Evolutionary conservation across 2,329 filamentous ascomycete genomes (phyloP).

Genomic region (Nannizzia gypsea): DNA sequence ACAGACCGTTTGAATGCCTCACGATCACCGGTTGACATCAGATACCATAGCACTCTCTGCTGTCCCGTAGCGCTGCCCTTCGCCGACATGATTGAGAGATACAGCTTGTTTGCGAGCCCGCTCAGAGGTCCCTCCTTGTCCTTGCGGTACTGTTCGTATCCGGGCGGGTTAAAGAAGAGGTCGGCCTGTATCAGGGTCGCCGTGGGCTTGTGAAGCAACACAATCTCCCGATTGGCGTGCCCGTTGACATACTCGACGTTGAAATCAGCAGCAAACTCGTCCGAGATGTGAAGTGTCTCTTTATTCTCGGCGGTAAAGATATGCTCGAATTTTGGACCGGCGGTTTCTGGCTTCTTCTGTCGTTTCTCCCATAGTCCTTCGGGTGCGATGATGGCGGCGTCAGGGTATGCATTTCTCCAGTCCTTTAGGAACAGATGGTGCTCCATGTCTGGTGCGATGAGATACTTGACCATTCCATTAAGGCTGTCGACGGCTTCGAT

Average conservation of each 20-base stretch:
- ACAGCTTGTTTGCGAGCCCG: conserved; percentile 50
- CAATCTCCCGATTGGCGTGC: conserved; percentile 75
- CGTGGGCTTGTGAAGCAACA: conserved; percentile 72
- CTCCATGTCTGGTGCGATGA: conserved; percentile 78
- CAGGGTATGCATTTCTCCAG: conserved; percentile 69
- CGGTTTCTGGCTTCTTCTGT: conserved; percentile 43
- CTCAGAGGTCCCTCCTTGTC: conserved; percentile 42
- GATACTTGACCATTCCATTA: conserved; percentile 64
- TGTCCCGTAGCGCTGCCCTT: conserved; percentile 56
- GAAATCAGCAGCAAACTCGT: conserved; percentile 79
- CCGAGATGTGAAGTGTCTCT: conserved; percentile 44
- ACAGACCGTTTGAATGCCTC: conserved; percentile 58
- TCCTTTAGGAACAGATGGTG: conserved; percentile 88
- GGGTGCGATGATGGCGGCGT: conserved; percentile 68
- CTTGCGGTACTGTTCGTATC: conserved; percentile 68
- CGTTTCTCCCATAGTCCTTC: conserved; percentile 78
- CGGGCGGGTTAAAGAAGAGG: conserved; percentile 80
- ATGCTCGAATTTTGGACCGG: conserved; percentile 52
- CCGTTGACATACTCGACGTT: conserved; percentile 71
- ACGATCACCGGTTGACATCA: conserved; percentile 49
- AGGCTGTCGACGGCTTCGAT: conserved; percentile 49
- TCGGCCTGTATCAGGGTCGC: conserved; percentile 77
- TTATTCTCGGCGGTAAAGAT: conserved; percentile 52
- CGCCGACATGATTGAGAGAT: conserved; percentile 45
- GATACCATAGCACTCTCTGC: conserved; percentile 75